Evolutionary conservation across 768 basidiomycete genomes (phyloP).

Genomic region (Lactarius vividus): DNA sequence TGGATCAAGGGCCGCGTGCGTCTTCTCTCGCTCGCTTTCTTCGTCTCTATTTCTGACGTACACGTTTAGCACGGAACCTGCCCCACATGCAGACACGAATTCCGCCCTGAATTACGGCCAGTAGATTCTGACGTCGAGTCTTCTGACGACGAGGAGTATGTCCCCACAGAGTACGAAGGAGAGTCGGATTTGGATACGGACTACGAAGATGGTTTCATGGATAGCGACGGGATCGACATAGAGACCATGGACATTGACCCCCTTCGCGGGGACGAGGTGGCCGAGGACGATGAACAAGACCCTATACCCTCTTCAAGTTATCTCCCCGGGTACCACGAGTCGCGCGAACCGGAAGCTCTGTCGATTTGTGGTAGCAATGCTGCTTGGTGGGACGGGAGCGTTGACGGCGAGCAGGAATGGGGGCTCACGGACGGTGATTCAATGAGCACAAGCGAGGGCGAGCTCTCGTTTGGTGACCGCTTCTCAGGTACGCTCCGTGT

Average conservation of each 20-base stretch:
- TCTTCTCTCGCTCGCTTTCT: constrained; percentile 17
- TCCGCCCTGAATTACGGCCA: constrained; percentile 51
- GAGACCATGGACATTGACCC: constrained; percentile 30
- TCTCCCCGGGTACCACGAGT: background rate
- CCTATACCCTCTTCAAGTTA: background rate
- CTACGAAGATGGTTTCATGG: constrained; percentile 31
- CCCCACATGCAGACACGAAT: constrained; percentile 61
- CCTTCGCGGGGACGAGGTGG: constrained; percentile 33
- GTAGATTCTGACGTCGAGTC: constrained; percentile 61
- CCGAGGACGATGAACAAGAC: constrained; percentile 43
- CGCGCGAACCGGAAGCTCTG: constrained; percentile 26
- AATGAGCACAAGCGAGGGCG: constrained; percentile 28
- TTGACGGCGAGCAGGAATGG: constrained; percentile 21
- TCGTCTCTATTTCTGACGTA: constrained; percentile 4
- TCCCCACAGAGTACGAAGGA: constrained; percentile 54
- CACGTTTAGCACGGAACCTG: constrained; percentile 63
- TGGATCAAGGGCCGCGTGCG: constrained; percentile 62
- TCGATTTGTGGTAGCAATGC: constrained; percentile 17
- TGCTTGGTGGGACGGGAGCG: constrained; percentile 20
- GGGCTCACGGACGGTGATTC: constrained; percentile 28
- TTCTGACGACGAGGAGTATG: constrained; percentile 64
- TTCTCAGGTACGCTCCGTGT: constrained; percentile 11
- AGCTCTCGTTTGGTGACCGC: constrained; percentile 18
- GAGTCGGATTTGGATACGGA: constrained; percentile 33
- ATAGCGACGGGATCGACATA: constrained; percentile 28